Evolutionary conservation across 371 early-diverging fungal species (phyloP), one percentile per base, ranked within the genome.

Genomic region (Syncephalis fuscata): DNA sequence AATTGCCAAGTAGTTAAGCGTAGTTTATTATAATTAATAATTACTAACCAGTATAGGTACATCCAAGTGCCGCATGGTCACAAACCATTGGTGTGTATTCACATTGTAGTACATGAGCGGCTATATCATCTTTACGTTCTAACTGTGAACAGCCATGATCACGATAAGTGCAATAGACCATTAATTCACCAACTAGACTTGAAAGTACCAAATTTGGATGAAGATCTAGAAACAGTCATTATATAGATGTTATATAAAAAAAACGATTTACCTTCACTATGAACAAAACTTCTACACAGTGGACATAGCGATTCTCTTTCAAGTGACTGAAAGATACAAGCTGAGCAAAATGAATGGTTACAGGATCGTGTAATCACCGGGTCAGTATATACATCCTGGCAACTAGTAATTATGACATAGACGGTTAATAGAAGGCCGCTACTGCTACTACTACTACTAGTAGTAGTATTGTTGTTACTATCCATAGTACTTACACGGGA

Each of bases 171-270:
- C 79, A 78, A 50, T 65, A 67, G 2, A 70, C 77, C 0, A 57
- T 53, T 5, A 78, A 61, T 42, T 78, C 79, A 9, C 60, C 56
- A 11, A 73, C 67, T 22, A 78, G 49, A 17, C 66, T 60, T 8
- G 64, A 54, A 16, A 78, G 57, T 2, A 71, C 76, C 9, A 78
- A 59, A 49, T 78, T 78, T 3, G 75, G 64, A 50, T 78, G 79
- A 21, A 74, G 57, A 7, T 32, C 32, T 32, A 32, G 32, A 32
- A 7, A 32, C 11, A 7, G 32, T n/a, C 39, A 46, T 26, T 23
- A 27, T 46, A 17, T 26, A 3, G 14, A 20, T 17, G 9, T 9
- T 32, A 19, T 8, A 24, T 38, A 14, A 22, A 32, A 14, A 39
- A 48, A 17, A 11, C 37, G 20, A 26, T 32, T 19, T 45, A 71